These are phyloP conservation scores for Malus domestica DNA, from an alignment of 306 rosid genomes.

Conservation along the genomic window ASM211411v1 NC_041801.1:21418001-21418500, in stretches of 20 bases:
- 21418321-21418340: neutral
- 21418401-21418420: too few relatives aligned
- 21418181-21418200: neutral
- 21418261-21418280: neutral
- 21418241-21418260: neutral
- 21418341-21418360: too few relatives aligned
- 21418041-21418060: conserved; percentile 63
- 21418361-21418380: too few relatives aligned
- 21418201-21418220: conserved; percentile 3
- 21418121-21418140: neutral
- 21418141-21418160: conserved; percentile 20
- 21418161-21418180: conserved; percentile 24
- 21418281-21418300: neutral
- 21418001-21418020: conserved; percentile 84
- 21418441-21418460: too few relatives aligned
- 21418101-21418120: neutral
- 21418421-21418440: too few relatives aligned
- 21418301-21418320: neutral
- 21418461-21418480: neutral
- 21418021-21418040: conserved; percentile 92
- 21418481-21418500: neutral
- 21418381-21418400: too few relatives aligned
- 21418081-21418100: neutral
- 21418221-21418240: neutral
- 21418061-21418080: conserved; percentile 29